Evolutionary conservation across 805 yeast genomes (phyloP).

Genomic region (Candida insectalens): DNA sequence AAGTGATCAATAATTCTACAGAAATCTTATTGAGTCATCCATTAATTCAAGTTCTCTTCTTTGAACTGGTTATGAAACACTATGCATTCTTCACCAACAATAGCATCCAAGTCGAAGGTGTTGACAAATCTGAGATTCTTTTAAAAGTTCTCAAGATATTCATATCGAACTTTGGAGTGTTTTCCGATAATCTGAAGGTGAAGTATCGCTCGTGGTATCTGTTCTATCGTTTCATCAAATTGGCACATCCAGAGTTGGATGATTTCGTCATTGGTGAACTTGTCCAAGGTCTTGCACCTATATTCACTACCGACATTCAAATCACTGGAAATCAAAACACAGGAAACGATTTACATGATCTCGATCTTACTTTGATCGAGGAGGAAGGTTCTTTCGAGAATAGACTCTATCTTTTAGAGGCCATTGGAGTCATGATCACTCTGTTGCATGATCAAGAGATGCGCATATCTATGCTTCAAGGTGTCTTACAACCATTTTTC

Average conservation of each 20-base stretch:
- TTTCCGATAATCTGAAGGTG: constrained; percentile 63
- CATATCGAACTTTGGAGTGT: constrained; percentile 73
- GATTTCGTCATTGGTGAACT: constrained; percentile 43
- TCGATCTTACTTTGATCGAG: constrained; percentile 32
- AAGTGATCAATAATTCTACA: constrained; percentile 26
- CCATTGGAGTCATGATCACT: constrained; percentile 69
- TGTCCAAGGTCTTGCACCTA: constrained; percentile 49
- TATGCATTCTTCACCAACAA: constrained; percentile 47
- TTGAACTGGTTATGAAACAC: constrained; percentile 80
- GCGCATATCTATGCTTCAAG: constrained; percentile 44
- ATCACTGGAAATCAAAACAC: constrained; percentile 19
- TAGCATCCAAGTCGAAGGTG: constrained; percentile 28
- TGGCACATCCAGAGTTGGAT: constrained; percentile 58
- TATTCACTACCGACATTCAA: constrained; percentile 55
- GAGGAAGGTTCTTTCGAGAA: constrained; percentile 59
- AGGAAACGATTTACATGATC: constrained; percentile 8
- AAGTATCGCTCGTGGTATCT: constrained; percentile 85
- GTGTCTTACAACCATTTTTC: constrained; percentile 68
- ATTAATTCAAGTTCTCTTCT: constrained; percentile 69
- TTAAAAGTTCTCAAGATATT: constrained; percentile 65
- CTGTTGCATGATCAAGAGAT: constrained; percentile 33
- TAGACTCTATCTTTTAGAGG: constrained; percentile 78
- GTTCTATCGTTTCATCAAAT: constrained; percentile 71
- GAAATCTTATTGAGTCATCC: constrained; percentile 55
- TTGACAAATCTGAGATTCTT: constrained; percentile 40